phyloP scores from a whole-genome alignment of 306 rosid species.

The Quercus wislizeni region DNA sequence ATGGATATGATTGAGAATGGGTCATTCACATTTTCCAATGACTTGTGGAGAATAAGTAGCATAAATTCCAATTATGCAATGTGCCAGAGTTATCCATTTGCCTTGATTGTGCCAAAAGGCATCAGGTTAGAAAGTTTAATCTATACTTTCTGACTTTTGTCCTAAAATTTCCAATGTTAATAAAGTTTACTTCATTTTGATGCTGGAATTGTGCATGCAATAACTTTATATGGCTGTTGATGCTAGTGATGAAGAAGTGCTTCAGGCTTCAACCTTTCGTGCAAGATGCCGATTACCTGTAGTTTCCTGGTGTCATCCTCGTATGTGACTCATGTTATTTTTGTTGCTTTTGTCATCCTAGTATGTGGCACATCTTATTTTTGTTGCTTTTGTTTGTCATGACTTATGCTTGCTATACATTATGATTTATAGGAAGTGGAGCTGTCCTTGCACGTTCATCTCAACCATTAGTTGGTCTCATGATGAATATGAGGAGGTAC shows the following conservation, averaged over 20 bases:
- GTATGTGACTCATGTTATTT: conserved; percentile 37
- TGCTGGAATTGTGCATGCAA: conserved; percentile 12
- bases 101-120: conserved; percentile 76
- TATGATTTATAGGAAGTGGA: conserved; percentile 63
- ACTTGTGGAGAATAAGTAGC: conserved; percentile 83
- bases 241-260: conserved; percentile 87
- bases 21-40: conserved; percentile 76
- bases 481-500: conserved; percentile 99
- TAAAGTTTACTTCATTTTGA: conserved; percentile 17
- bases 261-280: conserved; percentile 82
- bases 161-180: conserved; percentile 13
- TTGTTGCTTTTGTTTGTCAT: not conserved
- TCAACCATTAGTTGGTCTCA: conserved; percentile 94
- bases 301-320: conserved; percentile 90
- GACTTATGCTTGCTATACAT: conserved; percentile 16
- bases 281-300: conserved; percentile 90
- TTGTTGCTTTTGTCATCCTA: conserved; percentile 50
- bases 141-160: conserved; percentile 18
- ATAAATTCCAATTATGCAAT: conserved; percentile 64
- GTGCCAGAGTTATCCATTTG: conserved; percentile 93
- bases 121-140: conserved; percentile 57
- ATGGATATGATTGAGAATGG: conserved; percentile 63
- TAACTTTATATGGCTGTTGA: conserved; percentile 22
- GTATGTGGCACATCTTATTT: conserved; percentile 37
- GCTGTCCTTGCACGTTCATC: conserved; percentile 99